These are phyloP conservation scores for Colletotrichum karsti DNA, from an alignment of 2,329 filamentous ascomycete genomes.

Conservation along the genomic window DNA sequence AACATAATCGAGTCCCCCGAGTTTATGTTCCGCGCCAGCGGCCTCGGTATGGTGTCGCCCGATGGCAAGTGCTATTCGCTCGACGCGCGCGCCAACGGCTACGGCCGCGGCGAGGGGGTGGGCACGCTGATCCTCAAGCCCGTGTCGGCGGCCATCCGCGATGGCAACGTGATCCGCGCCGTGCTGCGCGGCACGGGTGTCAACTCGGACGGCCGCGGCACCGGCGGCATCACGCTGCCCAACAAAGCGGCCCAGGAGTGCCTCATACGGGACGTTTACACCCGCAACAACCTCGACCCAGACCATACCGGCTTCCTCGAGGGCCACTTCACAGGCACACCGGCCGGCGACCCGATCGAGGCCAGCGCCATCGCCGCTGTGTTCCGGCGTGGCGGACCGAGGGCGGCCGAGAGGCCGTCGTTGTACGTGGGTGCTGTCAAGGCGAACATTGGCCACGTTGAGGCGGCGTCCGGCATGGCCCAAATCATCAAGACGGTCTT, in stretches of 20 bases:
- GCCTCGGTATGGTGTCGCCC: not conserved
- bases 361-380: slow-evolving; percentile 54
- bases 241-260: slow-evolving; percentile 27
- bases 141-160: slow-evolving; percentile 48
- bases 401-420: slow-evolving; percentile 18
- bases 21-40: slow-evolving; percentile 29
- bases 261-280: slow-evolving; percentile 13
- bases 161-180: slow-evolving; percentile 47
- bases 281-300: not conserved
- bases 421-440: slow-evolving; percentile 33
- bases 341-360: slow-evolving; percentile 63
- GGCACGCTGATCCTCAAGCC: slow-evolving; percentile 51
- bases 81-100: slow-evolving; percentile 13
- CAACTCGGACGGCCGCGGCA: slow-evolving; percentile 46
- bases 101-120: slow-evolving; percentile 18
- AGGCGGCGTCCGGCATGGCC: slow-evolving; percentile 9
- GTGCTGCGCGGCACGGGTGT: slow-evolving; percentile 42
- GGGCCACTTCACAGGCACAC: slow-evolving; percentile 47
- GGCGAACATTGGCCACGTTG: slow-evolving; percentile 33
- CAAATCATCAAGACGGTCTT: not conserved
- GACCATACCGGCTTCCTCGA: slow-evolving; percentile 8
- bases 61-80: slow-evolving; percentile 6
- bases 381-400: slow-evolving; percentile 42
- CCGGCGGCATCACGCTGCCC: slow-evolving; percentile 49
- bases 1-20: slow-evolving; percentile 30